These are phyloP conservation scores for Volvox carteri DNA, from an alignment of 163 green algal species.

Conservation along the genomic window DNA sequence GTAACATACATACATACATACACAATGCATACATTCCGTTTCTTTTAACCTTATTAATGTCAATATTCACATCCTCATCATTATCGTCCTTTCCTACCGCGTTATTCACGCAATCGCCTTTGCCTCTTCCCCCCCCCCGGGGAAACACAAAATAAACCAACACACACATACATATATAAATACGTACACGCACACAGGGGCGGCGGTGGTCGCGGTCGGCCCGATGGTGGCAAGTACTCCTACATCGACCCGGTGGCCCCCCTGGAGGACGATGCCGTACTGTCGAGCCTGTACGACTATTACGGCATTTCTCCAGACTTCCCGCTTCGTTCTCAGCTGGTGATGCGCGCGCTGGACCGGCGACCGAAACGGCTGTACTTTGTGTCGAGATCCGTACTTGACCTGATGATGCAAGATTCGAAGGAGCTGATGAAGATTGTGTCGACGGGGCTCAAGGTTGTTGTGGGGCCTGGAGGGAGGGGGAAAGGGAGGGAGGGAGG, in stretches of 20 bases:
- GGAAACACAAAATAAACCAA: too few relatives aligned
- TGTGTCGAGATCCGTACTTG: slow-evolving; percentile 63
- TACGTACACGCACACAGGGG: slow-evolving; percentile 27
- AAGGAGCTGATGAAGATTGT: slow-evolving; percentile 68
- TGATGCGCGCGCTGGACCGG: slow-evolving; percentile 78
- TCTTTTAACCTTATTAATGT: too few relatives aligned
- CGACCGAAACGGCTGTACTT: slow-evolving; percentile 87
- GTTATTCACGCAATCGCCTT: too few relatives aligned
- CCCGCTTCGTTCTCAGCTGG: slow-evolving; percentile 71
- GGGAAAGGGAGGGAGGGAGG: not conserved
- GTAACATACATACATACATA: too few relatives aligned
- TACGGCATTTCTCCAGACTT: slow-evolving; percentile 83
- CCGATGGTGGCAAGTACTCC: slow-evolving; percentile 54
- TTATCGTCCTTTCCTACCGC: too few relatives aligned
- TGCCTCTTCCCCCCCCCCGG: too few relatives aligned
- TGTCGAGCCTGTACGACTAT: slow-evolving; percentile 75
- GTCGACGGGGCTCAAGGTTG: slow-evolving; percentile 87
- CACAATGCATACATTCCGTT: too few relatives aligned
- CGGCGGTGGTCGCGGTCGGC: slow-evolving; percentile 58
- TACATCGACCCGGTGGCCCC: slow-evolving; percentile 86
- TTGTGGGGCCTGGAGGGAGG: not conserved
- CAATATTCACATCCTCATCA: too few relatives aligned
- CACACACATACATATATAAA: too few relatives aligned
- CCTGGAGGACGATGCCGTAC: slow-evolving; percentile 73
- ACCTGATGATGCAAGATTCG: slow-evolving; percentile 52